phyloP scores from a whole-genome alignment of 176 grass and related monocot species.

The Eragrostis curvula region DNA sequence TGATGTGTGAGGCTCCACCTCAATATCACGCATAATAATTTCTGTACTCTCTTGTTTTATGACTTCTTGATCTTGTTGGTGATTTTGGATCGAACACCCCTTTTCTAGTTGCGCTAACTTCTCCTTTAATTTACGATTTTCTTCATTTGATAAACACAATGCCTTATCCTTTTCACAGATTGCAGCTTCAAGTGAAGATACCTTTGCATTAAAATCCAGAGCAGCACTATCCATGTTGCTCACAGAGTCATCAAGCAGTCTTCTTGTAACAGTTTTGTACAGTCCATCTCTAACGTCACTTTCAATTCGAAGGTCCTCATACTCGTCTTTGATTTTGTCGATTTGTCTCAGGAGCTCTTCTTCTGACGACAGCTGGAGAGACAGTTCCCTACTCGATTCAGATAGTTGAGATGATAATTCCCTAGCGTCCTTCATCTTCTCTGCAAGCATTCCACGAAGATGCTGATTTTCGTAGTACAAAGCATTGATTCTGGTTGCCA shows the following conservation, averaged over 20 bases:
- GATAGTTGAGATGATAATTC: conserved; percentile 69
- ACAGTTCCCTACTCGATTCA: conserved; percentile 59
- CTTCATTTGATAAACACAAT: conserved; percentile 54
- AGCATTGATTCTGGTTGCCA: conserved; percentile 67
- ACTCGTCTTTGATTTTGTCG: conserved; percentile 60
- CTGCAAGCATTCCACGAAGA: conserved; percentile 70
- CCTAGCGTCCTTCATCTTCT: conserved; percentile 83
- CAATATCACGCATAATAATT: conserved; percentile 53
- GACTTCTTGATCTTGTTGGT: conserved; percentile 53
- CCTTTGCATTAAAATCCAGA: conserved; percentile 47
- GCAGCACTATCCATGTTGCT: conserved; percentile 56
- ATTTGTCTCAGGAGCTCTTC: conserved; percentile 63
- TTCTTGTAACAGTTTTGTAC: conserved; percentile 64
- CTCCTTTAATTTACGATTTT: conserved; percentile 69
- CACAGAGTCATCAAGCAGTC: conserved; percentile 64
- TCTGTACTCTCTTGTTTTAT: conserved; percentile 55
- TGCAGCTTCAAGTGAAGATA: conserved; percentile 53
- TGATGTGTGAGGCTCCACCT: conserved; percentile 40
- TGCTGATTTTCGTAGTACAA: conserved; percentile 76
- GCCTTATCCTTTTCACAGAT: conserved; percentile 67
- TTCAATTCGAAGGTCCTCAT: conserved; percentile 72
- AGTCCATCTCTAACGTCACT: conserved; percentile 61
- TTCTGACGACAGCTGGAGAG: conserved; percentile 55
- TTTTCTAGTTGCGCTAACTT: conserved; percentile 49
- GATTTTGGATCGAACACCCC: conserved; percentile 11